Percentiles rank a stretch among this genome's conserved stretches.
Evolutionary conservation across 2,329 filamentous ascomycete species (phyloP).

Genomic region (Arthrobotrys conoides): DNA sequence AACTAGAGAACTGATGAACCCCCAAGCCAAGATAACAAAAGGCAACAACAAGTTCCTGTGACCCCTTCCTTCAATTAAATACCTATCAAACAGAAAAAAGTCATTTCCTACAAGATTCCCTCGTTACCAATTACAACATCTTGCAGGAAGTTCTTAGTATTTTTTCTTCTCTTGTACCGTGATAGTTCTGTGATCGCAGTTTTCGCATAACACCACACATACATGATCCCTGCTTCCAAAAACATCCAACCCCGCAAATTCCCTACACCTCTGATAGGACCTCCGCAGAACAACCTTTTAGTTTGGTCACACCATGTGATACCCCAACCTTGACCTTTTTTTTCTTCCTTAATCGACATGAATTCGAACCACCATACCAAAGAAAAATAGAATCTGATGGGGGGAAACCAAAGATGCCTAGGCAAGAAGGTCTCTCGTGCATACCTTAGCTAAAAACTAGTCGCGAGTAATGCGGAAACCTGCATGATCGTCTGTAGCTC

Average conservation of each 20-base stretch:
- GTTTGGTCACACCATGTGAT: constrained; percentile 57
- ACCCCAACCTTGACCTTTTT: constrained; percentile 37
- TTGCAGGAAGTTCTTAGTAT: constrained; percentile 7
- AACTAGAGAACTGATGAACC: constrained; percentile 1
- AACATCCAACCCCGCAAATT: constrained; percentile 52
- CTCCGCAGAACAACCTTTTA: constrained; percentile 24
- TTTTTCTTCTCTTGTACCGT: constrained; percentile 18
- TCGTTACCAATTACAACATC: constrained; percentile 1
- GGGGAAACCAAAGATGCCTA: not conserved
- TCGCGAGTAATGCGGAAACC: constrained; percentile 33
- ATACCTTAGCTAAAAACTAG: not conserved
- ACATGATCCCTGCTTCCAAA: constrained; percentile 38
- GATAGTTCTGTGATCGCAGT: constrained; percentile 49
- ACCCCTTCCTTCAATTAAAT: constrained; percentile 19
- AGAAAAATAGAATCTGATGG: too few relatives aligned
- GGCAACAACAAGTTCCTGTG: constrained; percentile 23
- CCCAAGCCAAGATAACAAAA: constrained; percentile 32
- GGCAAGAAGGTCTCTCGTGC: constrained; percentile 7
- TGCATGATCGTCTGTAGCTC: constrained; percentile 29
- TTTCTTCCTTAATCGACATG: constrained; percentile 9
- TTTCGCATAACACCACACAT: constrained; percentile 31
- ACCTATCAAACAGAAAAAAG: not conserved
- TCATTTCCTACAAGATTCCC: not conserved
- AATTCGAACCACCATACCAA: not conserved
- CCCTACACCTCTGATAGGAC: constrained; percentile 52